A percentile compares a stretch with the other conserved stretches of the same genome.
Conservation (phyloP, 83 land plant species). For the Picea abies region DNA sequence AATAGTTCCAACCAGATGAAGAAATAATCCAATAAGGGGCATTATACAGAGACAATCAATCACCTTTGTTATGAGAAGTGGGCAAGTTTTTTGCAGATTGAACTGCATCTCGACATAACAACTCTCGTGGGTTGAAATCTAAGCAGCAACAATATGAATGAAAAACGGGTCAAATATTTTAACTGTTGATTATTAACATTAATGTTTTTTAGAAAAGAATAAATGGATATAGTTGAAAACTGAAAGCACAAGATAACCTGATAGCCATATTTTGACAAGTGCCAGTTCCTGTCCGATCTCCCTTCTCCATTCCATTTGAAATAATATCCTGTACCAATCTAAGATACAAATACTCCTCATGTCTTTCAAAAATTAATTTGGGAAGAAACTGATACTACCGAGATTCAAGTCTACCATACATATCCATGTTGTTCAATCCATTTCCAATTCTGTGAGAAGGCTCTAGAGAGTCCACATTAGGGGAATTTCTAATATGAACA, state of each 20-base stretch:
- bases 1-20: background rate
- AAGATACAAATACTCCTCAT: constrained; percentile 87
- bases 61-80: constrained; percentile 93
- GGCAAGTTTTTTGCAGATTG: constrained; percentile 86
- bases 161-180: background rate
- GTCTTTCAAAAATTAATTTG: constrained; percentile 64
- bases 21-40: background rate
- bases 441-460: constrained; percentile 3
- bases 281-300: constrained; percentile 95
- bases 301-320: constrained; percentile 63
- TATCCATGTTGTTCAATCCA: constrained; percentile 1
- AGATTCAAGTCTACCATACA: constrained; percentile 23
- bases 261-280: constrained; percentile 98
- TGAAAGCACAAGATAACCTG: constrained; percentile 54
- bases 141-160: background rate
- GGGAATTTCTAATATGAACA: constrained; percentile 46
- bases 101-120: constrained; percentile 49
- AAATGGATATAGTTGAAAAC: background rate
- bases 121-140: background rate
- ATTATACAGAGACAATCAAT: background rate
- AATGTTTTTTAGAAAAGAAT: background rate
- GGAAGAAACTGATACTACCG: constrained; percentile 61
- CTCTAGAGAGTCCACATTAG: constrained; percentile 8
- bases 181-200: background rate
- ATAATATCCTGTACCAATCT: constrained; percentile 80